These are phyloP conservation scores for Sonneratia alba DNA, from an alignment of 345 rosid species.

Conservation along the genomic window DNA sequence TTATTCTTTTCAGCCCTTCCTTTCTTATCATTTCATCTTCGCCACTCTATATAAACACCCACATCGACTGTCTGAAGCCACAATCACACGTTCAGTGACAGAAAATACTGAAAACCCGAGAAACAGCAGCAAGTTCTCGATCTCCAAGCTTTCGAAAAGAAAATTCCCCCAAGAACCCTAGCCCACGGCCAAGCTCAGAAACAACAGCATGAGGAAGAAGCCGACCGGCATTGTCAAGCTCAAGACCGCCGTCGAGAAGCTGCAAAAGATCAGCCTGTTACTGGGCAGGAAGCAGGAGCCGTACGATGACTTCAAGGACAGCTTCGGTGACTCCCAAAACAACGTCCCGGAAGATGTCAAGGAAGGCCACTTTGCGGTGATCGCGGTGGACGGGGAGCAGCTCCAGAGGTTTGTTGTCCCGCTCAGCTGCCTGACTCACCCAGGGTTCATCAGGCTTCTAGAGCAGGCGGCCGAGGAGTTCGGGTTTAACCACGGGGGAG, in stretches of 20 bases:
- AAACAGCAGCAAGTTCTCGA: neutral
- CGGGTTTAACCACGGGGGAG: slow-evolving; percentile 33
- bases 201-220: slow-evolving; percentile 13
- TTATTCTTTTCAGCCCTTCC: neutral
- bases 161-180: neutral
- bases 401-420: slow-evolving; percentile 48
- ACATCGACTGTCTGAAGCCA: neutral
- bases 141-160: neutral
- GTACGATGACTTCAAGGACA: slow-evolving; percentile 4
- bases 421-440: slow-evolving; percentile 36
- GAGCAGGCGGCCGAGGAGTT: slow-evolving; percentile 48
- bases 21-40: neutral
- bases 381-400: slow-evolving; percentile 40
- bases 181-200: slow-evolving; percentile 15
- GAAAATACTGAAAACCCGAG: neutral
- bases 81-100: neutral
- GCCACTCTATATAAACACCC: neutral
- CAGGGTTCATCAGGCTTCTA: slow-evolving; percentile 28
- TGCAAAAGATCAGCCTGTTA: slow-evolving; percentile 20
- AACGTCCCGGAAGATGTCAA: slow-evolving; percentile 56
- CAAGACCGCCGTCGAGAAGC: slow-evolving; percentile 19
- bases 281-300: slow-evolving; percentile 14
- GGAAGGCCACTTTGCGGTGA: slow-evolving; percentile 61
- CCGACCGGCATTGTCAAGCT: slow-evolving; percentile 20
- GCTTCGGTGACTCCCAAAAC: neutral